Conservation (phyloP, 345 rosid species). For the Lumnitzera littorea region DNA sequence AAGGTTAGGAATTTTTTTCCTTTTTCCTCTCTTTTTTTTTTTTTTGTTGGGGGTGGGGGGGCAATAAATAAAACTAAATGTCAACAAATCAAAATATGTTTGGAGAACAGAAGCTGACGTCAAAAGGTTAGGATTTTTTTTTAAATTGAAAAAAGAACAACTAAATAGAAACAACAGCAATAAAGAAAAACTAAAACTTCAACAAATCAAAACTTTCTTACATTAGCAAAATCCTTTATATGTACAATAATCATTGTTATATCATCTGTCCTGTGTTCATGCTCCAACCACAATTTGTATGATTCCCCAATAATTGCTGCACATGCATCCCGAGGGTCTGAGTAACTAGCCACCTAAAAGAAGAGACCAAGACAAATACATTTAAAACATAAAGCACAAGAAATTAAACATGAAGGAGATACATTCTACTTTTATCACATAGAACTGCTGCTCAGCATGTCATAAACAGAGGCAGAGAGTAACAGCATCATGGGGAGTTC, state of each 20-base stretch:
- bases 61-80: too few relatives aligned
- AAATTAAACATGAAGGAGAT: too few relatives aligned
- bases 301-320: slow-evolving; percentile 87
- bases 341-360: slow-evolving; percentile 53
- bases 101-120: too few relatives aligned
- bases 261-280: slow-evolving; percentile 94
- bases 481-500: too few relatives aligned
- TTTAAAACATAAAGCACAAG: too few relatives aligned
- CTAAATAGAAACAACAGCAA: not conserved
- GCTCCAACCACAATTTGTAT: slow-evolving; percentile 80
- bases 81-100: too few relatives aligned
- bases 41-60: too few relatives aligned
- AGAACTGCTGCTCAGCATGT: too few relatives aligned
- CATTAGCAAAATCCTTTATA: slow-evolving; percentile 57
- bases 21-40: too few relatives aligned
- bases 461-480: too few relatives aligned
- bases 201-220: slow-evolving; percentile 19
- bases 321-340: slow-evolving; percentile 91
- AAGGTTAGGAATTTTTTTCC: too few relatives aligned
- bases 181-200: slow-evolving; percentile 3
- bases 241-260: slow-evolving; percentile 87
- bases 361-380: slow-evolving; percentile 4
- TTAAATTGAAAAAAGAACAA: not conserved
- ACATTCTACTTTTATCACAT: not conserved
- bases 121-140: too few relatives aligned